Evolutionary conservation across 305 asterid genomes (phyloP).

Genomic region (Salvia sclarea): DNA sequence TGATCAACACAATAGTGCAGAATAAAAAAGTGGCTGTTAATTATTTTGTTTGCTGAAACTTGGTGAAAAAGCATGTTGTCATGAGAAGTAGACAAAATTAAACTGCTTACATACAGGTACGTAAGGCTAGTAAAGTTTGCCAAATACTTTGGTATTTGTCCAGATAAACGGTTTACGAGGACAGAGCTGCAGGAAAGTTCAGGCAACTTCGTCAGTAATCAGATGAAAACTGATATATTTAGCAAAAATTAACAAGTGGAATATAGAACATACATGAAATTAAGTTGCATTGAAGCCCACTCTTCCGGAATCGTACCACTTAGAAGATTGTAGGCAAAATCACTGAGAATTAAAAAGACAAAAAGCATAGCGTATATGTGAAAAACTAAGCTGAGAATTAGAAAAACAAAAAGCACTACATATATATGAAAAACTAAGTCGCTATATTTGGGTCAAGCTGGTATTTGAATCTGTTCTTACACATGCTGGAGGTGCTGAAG

Average conservation of each 20-base stretch:
- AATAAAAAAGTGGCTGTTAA: not conserved
- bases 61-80: not conserved
- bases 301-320: constrained; percentile 75
- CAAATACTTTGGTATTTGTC: constrained; percentile 71
- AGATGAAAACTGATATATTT: constrained; percentile 15
- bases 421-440: constrained; percentile 19
- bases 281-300: constrained; percentile 70
- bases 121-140: constrained; percentile 76
- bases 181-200: constrained; percentile 67
- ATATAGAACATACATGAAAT: constrained; percentile 52
- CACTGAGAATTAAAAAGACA: constrained; percentile 47
- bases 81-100: constrained; percentile 17
- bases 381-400: constrained; percentile 40
- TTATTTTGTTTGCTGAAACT: constrained; percentile 2
- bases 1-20: constrained; percentile 37
- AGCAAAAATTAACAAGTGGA: constrained; percentile 18
- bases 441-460: constrained; percentile 8
- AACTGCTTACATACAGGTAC: constrained; percentile 65
- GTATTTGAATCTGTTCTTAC: constrained; percentile 44
- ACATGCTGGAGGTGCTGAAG: constrained; percentile 67
- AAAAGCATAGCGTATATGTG: constrained; percentile 7
- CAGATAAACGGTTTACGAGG: constrained; percentile 84
- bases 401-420: constrained; percentile 7
- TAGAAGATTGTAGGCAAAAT: constrained; percentile 83
- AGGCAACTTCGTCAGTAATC: constrained; percentile 22